A percentile compares a stretch with the other conserved stretches of the same genome.
Conservation (phyloP, 2,329 filamentous ascomycete genomes). For the Phymatotrichopsis omnivora region DNA sequence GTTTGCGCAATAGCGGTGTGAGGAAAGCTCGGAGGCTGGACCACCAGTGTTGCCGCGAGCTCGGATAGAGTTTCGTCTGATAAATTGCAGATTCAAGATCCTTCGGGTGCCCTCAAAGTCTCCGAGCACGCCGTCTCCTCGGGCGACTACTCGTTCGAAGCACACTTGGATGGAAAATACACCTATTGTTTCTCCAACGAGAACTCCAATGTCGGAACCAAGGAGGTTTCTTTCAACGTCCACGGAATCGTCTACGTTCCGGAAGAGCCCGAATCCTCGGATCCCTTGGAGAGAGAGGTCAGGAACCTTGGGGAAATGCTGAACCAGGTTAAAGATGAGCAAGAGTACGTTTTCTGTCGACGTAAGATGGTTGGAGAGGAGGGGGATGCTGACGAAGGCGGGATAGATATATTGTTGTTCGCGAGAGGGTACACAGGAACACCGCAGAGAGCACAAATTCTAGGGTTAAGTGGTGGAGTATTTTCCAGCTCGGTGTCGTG, state of each 20-base stretch:
- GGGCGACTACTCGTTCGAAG: conserved; percentile 87
- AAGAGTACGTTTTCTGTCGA: conserved; percentile 47
- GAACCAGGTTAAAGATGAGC: conserved; percentile 91
- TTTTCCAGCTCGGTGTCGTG: conserved; percentile 85
- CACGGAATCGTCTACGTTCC: conserved; percentile 97
- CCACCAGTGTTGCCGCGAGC: neutral
- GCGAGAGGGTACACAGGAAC: conserved; percentile 93
- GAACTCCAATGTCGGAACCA: conserved; percentile 89
- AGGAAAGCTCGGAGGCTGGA: neutral
- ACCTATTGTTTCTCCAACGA: conserved; percentile 99
- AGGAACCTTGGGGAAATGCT: conserved; percentile 74
- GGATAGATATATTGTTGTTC: conserved; percentile 63
- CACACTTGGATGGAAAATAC: conserved; percentile 76
- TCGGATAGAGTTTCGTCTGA: neutral
- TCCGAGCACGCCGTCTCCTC: conserved; percentile 73
- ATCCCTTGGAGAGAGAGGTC: conserved; percentile 87
- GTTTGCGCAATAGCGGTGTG: neutral
- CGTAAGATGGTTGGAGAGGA: neutral
- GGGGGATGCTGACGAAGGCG: neutral
- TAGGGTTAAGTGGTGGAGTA: conserved; percentile 98
- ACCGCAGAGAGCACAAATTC: conserved; percentile 97
- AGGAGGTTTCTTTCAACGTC: conserved; percentile 98
- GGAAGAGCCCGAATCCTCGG: conserved; percentile 70
- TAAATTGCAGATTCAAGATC: conserved; percentile 61
- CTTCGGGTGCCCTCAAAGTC: conserved; percentile 61